A percentile compares a stretch with the other conserved stretches of the same genome.
Evolutionary conservation across 768 basidiomycete genomes (phyloP).

Genomic region (Serendipita vermifera): DNA sequence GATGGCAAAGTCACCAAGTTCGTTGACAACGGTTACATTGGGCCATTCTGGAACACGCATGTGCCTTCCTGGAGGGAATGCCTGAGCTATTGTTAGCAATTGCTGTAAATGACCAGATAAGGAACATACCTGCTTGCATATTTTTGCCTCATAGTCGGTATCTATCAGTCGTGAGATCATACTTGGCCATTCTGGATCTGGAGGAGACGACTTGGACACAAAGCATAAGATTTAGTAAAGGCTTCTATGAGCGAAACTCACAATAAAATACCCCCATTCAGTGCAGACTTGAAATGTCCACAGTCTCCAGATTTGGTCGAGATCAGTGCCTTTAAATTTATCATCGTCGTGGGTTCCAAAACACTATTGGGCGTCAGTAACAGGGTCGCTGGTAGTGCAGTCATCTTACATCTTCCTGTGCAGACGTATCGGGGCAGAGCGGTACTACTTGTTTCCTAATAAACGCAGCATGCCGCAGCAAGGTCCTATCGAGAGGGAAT

Average conservation of each 20-base stretch:
- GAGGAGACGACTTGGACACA: slow-evolving; percentile 50
- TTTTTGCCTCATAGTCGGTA: slow-evolving; percentile 54
- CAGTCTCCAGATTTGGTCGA: slow-evolving; percentile 67
- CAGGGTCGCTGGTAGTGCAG: neutral
- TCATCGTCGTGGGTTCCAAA: slow-evolving; percentile 71
- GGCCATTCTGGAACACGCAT: slow-evolving; percentile 60
- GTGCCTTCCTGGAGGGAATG: slow-evolving; percentile 64
- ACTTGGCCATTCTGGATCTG: slow-evolving; percentile 50
- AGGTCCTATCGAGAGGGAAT: slow-evolving; percentile 37
- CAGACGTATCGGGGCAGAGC: slow-evolving; percentile 18
- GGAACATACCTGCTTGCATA: slow-evolving; percentile 47
- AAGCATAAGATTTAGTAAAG: neutral
- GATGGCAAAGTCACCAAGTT: slow-evolving; percentile 71
- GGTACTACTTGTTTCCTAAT: slow-evolving; percentile 28
- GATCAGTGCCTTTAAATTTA: slow-evolving; percentile 45
- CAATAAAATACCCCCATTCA: slow-evolving; percentile 90
- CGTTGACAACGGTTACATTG: slow-evolving; percentile 72
- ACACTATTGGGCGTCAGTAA: slow-evolving; percentile 36
- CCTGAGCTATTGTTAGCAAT: slow-evolving; percentile 28
- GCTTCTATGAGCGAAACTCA: slow-evolving; percentile 22
- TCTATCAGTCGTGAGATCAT: slow-evolving; percentile 72
- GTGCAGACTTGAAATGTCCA: slow-evolving; percentile 92
- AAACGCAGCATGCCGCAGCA: slow-evolving; percentile 65
- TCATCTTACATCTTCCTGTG: slow-evolving; percentile 36
- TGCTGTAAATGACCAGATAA: neutral